A percentile compares a stretch with the other conserved stretches of the same genome.
Evolutionary conservation across 2,329 filamentous ascomycete genomes (phyloP).

Genomic region (Scytalidium lignicola): DNA sequence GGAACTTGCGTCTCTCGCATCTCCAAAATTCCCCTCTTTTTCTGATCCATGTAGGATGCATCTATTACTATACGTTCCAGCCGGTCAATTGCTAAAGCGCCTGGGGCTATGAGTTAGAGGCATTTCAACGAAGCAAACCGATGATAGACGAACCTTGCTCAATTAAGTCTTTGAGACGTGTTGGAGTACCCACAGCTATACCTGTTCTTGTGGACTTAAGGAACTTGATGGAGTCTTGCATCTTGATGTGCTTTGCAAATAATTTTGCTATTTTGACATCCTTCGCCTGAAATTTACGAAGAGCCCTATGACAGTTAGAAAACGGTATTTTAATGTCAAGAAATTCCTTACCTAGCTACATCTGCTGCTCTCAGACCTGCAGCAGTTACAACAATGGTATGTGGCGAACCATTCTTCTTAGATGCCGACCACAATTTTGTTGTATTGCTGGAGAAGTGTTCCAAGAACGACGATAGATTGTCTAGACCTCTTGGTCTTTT

Average conservation of each 20-base stretch:
- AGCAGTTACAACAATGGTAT: constrained; percentile 83
- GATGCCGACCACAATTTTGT: constrained; percentile 56
- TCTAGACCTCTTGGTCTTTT: constrained; percentile 60
- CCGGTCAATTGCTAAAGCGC: constrained; percentile 63
- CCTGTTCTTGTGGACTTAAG: constrained; percentile 67
- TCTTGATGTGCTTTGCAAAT: constrained; percentile 97
- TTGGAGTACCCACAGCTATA: constrained; percentile 86
- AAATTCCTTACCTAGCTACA: constrained; percentile 56
- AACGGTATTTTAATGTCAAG: not conserved
- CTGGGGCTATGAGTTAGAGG: constrained; percentile 32
- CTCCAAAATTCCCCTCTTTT: constrained; percentile 89
- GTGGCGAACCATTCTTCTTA: constrained; percentile 66
- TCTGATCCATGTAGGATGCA: constrained; percentile 87
- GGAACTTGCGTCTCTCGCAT: constrained; percentile 91
- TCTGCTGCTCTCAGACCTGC: constrained; percentile 85
- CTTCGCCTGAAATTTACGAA: constrained; percentile 76
- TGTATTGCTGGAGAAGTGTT: constrained; percentile 54
- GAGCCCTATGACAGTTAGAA: constrained; percentile 41
- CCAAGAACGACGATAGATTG: constrained; percentile 74
- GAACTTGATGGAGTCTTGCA: constrained; percentile 77
- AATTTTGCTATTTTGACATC: constrained; percentile 78
- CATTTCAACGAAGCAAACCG: not conserved
- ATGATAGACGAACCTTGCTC: constrained; percentile 60
- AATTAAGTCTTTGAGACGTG: constrained; percentile 74
- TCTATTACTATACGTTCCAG: constrained; percentile 82